Evolutionary conservation across 352 stramenopile genomes (phyloP).

Genomic region (Globisporangium spiculum): DNA sequence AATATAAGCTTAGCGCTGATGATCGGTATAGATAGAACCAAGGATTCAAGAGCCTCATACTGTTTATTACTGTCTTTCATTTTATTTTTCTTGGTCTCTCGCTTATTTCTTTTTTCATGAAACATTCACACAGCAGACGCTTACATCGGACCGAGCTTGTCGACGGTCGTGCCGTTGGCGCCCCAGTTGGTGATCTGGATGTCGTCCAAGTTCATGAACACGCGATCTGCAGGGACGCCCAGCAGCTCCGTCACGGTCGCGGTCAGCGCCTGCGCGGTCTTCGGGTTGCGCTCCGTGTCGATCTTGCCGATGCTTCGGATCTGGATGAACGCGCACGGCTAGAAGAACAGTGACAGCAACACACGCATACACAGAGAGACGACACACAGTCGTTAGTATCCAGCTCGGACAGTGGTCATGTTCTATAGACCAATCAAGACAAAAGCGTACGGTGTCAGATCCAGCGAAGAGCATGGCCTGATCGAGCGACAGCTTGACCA

Average conservation of each 20-base stretch:
- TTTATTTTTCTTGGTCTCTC: neutral
- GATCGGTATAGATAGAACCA: no score
- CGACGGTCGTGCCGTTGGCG: conserved; percentile 12
- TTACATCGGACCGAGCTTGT: neutral
- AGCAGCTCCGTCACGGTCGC: conserved; percentile 16
- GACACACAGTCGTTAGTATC: neutral
- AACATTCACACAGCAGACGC: neutral
- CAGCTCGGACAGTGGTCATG: neutral
- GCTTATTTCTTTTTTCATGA: neutral
- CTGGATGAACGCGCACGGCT: conserved; percentile 28
- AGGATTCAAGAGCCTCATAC: no score
- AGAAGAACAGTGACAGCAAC: neutral
- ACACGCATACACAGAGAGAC: neutral
- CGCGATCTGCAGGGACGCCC: conserved; percentile 25
- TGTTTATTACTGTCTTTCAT: no score
- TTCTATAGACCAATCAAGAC: no score
- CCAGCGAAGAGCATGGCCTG: conserved; percentile 21
- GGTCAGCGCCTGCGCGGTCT: conserved; percentile 20
- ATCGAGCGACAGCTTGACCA: conserved; percentile 26
- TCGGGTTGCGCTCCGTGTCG: conserved; percentile 27
- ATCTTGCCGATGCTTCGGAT: conserved; percentile 28
- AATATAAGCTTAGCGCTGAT: no score
- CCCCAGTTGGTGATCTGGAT: conserved; percentile 33
- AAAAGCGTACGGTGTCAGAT: neutral
- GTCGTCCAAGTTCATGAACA: conserved; percentile 44